Base-by-base conservation (phyloP, 441 rosid genomes). In the Euphorbia schlechtendalii region DNA sequence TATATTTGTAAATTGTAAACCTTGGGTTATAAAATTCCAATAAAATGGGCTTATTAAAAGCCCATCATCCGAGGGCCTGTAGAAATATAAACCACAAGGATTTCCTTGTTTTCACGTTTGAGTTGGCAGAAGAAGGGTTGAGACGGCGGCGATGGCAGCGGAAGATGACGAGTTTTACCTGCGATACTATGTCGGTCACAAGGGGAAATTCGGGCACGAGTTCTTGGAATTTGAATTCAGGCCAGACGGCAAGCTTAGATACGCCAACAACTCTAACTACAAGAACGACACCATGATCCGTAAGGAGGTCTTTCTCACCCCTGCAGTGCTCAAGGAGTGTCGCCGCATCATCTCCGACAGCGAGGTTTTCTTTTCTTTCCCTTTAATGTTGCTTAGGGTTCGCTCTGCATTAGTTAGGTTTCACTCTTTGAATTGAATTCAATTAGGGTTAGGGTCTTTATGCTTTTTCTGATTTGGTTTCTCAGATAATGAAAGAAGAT, bases 201-300 rank as follows among this genome's bases (percentile, higher is more conserved):
- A 87, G 75, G 99, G 99, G 4, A 93, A 93, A 67, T 93, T 90
- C 65, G 97, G 97, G 3, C 97, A 90, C 79, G 99, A 93, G 89
- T 90, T 90, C 74, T 56, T 93, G 75, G 99, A 93, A 85, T 93
- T 93, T 83, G 95, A 87, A 85, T 93, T 90, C 82, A 69, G 96
- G 77, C 82, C 90, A 0, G 97, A 88, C 61, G 97, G 97, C 32
- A 93, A 93, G 84, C 96, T 93, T 57, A 88, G 97, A 1, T 93
- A 90, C 73, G 97, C 99, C 66, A 93, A 93, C 69, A 93, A 93
- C 82, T 93, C 97, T 22, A 93, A 93, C 80, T 88, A 90, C 90
- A 90, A 93, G 78, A 90, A 93, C 83, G 97, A 93, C 76, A 92
- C 92, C 62, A 90, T 93, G 90, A 93, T 90, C 77, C 93, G 99